Conservation (phyloP, 306 rosid genomes). For the Inga laurina region DNA sequence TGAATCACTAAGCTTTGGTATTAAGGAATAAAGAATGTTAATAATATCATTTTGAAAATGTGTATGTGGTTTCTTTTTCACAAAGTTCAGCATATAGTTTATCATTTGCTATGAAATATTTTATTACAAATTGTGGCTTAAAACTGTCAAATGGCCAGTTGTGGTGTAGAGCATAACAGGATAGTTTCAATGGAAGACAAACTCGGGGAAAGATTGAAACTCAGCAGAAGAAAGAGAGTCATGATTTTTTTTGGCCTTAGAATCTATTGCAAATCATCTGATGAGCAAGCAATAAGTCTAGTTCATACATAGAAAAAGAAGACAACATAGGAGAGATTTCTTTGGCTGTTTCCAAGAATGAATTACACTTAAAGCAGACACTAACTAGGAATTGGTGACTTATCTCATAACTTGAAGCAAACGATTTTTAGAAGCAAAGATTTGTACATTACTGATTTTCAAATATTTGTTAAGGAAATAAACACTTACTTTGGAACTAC, state of each 20-base stretch:
- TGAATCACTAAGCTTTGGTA: background rate
- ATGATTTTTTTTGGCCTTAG: background rate
- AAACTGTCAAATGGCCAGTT: background rate
- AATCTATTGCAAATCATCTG: background rate
- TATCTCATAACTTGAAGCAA: background rate
- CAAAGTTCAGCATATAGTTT: background rate
- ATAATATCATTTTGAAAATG: background rate
- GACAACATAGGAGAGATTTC: slow-evolving; percentile 1
- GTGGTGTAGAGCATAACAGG: background rate
- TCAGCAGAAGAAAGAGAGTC: slow-evolving; percentile 3
- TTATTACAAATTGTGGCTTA: background rate
- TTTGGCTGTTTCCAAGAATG: background rate
- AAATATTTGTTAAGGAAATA: too few species aligned
- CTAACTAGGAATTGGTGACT: background rate
- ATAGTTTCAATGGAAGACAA: background rate
- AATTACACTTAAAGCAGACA: background rate
- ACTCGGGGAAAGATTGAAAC: background rate
- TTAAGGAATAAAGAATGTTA: background rate
- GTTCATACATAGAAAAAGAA: background rate
- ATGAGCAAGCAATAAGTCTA: background rate
- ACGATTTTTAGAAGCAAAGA: slow-evolving; percentile 1
- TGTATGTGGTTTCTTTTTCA: background rate
- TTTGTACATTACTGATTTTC: too few species aligned
- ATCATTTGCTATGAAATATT: background rate
- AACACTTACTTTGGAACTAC: too few species aligned